Conservation (phyloP, 2,329 filamentous ascomycete species). For the Hirsutella rhossiliensis region DNA sequence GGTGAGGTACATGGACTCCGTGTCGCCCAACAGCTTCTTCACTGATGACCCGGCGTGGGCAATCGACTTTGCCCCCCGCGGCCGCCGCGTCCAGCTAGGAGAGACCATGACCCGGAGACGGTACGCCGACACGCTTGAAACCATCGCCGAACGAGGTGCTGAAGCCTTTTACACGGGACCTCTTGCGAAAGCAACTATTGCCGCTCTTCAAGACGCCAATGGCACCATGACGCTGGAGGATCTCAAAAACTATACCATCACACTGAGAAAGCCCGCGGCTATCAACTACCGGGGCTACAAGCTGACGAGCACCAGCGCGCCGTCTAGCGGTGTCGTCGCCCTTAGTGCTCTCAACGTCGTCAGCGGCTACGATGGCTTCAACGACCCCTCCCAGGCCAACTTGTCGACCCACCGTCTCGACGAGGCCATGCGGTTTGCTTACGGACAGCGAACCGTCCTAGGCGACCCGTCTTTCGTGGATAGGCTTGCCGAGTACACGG, state of each 20-base stretch:
- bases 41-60: constrained; percentile 64
- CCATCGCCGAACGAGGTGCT: constrained; percentile 51
- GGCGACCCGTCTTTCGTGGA: constrained; percentile 65
- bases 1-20: constrained; percentile 52
- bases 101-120: constrained; percentile 64
- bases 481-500: constrained; percentile 47
- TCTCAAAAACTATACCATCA: constrained; percentile 59
- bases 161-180: constrained; percentile 59
- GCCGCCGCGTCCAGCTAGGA: constrained; percentile 50
- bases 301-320: constrained; percentile 55
- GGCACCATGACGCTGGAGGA: constrained; percentile 71
- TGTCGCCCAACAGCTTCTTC: constrained; percentile 45
- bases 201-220: constrained; percentile 46
- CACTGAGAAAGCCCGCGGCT: constrained; percentile 45
- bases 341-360: constrained; percentile 65
- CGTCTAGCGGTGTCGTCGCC: constrained; percentile 61
- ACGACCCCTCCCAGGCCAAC: constrained; percentile 36
- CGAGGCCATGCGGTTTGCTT: constrained; percentile 74
- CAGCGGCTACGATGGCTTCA: constrained; percentile 56
- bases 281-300: constrained; percentile 60
- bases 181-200: constrained; percentile 58
- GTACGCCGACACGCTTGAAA: constrained; percentile 62
- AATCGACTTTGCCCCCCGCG: constrained; percentile 72
- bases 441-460: constrained; percentile 59
- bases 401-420: constrained; percentile 69